Conservation (phyloP, 768 basidiomycete genomes). For the Mycena pura region DNA sequence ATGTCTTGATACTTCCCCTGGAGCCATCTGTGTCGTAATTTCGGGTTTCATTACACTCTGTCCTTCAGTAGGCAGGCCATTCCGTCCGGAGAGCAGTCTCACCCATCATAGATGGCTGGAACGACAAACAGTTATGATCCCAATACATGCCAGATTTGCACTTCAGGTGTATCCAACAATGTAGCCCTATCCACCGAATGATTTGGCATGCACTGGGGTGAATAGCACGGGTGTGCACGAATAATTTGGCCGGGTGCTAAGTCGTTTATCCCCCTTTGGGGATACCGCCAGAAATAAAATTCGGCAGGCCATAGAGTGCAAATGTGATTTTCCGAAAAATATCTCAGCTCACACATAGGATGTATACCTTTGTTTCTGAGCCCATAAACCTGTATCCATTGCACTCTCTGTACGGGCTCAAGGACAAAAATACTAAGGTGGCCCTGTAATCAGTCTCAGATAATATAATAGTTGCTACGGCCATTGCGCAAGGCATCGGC, state of each 20-base stretch:
- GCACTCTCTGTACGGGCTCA: neutral
- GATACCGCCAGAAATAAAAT: slow-evolving; percentile 4
- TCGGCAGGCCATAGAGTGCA: neutral
- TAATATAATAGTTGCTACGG: too few species aligned
- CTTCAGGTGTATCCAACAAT: neutral
- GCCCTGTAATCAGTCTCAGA: slow-evolving; percentile 1
- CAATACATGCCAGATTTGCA: neutral
- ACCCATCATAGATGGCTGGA: neutral
- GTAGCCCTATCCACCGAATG: neutral
- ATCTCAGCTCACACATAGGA: neutral
- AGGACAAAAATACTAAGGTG: neutral
- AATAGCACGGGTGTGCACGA: neutral
- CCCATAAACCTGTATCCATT: neutral
- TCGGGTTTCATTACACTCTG: neutral
- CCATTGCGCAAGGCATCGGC: too few species aligned
- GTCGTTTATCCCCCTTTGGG: neutral
- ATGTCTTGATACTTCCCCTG: neutral
- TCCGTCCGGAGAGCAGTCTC: neutral
- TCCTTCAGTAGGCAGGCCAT: neutral
- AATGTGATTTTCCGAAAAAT: neutral
- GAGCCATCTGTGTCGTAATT: neutral
- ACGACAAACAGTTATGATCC: neutral
- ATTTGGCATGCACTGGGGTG: neutral
- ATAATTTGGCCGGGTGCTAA: neutral
- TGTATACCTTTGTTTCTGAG: neutral